These are phyloP conservation scores for Cytospora piceae DNA, from an alignment of 2,329 filamentous ascomycete genomes.

Conservation along the genomic window DNA sequence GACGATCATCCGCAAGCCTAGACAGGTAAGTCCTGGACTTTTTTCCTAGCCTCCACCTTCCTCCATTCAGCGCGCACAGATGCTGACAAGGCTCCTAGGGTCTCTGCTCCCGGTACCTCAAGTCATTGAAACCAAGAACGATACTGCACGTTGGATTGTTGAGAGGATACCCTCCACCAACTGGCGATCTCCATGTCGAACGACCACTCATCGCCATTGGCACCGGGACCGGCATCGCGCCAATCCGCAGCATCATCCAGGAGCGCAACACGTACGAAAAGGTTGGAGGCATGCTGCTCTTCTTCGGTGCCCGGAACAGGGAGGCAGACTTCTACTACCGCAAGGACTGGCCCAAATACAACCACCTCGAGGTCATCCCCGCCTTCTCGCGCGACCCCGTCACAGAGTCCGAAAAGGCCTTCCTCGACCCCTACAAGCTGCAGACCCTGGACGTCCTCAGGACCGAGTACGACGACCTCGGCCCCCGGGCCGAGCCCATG, in stretches of 20 bases:
- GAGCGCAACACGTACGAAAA: slow-evolving; percentile 57
- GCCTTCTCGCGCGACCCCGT: slow-evolving; percentile 54
- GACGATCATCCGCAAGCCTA: slow-evolving; percentile 81
- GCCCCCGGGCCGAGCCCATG: slow-evolving; percentile 14
- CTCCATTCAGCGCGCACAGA: background rate
- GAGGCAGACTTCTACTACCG: slow-evolving; percentile 80
- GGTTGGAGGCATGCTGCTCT: slow-evolving; percentile 56
- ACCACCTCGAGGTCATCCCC: slow-evolving; percentile 42
- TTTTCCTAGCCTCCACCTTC: background rate
- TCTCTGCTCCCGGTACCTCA: slow-evolving; percentile 86
- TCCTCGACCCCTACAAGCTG: slow-evolving; percentile 21
- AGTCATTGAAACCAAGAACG: slow-evolving; percentile 62
- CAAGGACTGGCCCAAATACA: slow-evolving; percentile 66
- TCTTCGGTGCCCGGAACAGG: slow-evolving; percentile 83
- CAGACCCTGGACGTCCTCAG: background rate
- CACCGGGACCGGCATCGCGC: slow-evolving; percentile 85
- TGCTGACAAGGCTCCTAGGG: slow-evolving; percentile 47
- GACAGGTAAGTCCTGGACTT: slow-evolving; percentile 53
- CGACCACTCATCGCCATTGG: slow-evolving; percentile 76
- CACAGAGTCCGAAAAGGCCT: slow-evolving; percentile 7
- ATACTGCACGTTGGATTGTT: slow-evolving; percentile 63
- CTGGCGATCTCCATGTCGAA: slow-evolving; percentile 42
- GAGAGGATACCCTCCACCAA: slow-evolving; percentile 53
- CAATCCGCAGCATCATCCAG: slow-evolving; percentile 79
- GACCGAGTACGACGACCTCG: slow-evolving; percentile 31